Evolutionary conservation across 2,329 filamentous ascomycete genomes (phyloP).

Genomic region (Ophiocordyceps robertsii): DNA sequence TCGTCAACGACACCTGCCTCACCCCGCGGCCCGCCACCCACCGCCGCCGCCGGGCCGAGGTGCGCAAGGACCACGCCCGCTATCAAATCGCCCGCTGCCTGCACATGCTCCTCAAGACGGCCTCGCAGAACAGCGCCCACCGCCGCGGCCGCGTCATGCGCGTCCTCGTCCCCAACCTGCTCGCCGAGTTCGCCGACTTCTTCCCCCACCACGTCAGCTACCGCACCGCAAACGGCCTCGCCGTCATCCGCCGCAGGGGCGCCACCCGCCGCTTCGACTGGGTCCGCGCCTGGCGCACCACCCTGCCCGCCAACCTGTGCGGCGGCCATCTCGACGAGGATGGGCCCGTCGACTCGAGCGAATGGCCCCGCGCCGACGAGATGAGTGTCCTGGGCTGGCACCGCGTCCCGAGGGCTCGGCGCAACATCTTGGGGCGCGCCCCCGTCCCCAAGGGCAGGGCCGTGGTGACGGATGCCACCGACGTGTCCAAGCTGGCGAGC

Average conservation of each 20-base stretch:
- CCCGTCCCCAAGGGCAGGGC: constrained; percentile 3
- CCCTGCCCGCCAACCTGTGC: constrained; percentile 13
- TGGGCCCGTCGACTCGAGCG: background rate
- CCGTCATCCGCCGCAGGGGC: constrained; percentile 4
- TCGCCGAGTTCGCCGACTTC: constrained; percentile 21
- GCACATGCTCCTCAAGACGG: constrained; percentile 11
- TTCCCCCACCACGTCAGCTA: constrained; percentile 16
- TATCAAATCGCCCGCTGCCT: constrained; percentile 16
- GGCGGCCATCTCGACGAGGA: background rate
- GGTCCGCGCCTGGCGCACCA: constrained; percentile 8
- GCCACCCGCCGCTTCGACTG: constrained; percentile 8
- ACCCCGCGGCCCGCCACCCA: constrained; percentile 5
- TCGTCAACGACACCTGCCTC: constrained; percentile 12
- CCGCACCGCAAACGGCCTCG: constrained; percentile 17
- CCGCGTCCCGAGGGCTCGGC: constrained; percentile 10
- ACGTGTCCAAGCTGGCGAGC: background rate
- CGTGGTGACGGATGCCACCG: constrained; percentile 1
- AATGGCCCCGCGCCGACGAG: constrained; percentile 3
- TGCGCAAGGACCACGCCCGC: constrained; percentile 18
- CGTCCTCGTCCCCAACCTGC: constrained; percentile 14
- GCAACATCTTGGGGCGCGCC: constrained; percentile 6
- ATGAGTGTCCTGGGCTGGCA: constrained; percentile 12
- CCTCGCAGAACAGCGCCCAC: constrained; percentile 8
- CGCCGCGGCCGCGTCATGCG: constrained; percentile 10
- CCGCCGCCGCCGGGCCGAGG: constrained; percentile 14